A percentile compares a stretch with the other conserved stretches of the same genome.
Conservation (phyloP, 192 early-diverging fungal genomes). For the Paraglomus brasilianum region DNA sequence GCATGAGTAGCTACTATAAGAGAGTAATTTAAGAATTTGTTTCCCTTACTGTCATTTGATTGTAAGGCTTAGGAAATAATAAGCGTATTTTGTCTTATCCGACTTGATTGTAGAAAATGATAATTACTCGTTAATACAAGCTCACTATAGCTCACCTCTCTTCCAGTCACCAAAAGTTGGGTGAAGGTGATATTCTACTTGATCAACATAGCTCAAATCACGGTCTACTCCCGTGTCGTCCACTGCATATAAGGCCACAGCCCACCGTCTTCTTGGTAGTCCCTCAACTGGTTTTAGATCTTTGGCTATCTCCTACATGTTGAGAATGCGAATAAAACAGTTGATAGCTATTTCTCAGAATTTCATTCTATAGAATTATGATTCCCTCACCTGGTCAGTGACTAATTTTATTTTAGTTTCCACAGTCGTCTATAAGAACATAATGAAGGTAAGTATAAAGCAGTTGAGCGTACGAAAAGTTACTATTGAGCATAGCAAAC, state of each 20-base stretch:
- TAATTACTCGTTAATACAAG: no score
- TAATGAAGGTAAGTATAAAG: background rate
- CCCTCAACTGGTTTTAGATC: conserved; percentile 29
- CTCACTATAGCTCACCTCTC: conserved; percentile 35
- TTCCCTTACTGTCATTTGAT: background rate
- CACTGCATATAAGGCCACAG: conserved; percentile 44
- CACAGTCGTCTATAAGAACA: background rate
- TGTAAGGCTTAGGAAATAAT: background rate
- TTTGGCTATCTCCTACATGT: conserved; percentile 22
- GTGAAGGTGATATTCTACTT: conserved; percentile 50
- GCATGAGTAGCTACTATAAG: background rate
- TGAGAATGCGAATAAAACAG: background rate
- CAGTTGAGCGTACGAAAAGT: background rate
- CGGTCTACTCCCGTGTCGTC: conserved; percentile 41
- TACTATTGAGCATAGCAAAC: background rate
- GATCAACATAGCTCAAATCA: conserved; percentile 40
- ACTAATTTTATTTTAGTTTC: conserved; percentile 17
- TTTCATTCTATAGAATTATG: background rate
- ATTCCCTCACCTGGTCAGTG: conserved; percentile 22
- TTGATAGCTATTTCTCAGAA: background rate
- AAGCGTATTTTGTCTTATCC: background rate
- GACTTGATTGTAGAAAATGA: no score
- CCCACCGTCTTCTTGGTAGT: conserved; percentile 46
- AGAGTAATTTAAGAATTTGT: background rate
- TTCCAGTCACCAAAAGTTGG: conserved; percentile 46